Evolutionary conservation across 2,329 filamentous ascomycete species (phyloP), one percentile per base, ranked within the genome.

Genomic region (Colletotrichum lentis): DNA sequence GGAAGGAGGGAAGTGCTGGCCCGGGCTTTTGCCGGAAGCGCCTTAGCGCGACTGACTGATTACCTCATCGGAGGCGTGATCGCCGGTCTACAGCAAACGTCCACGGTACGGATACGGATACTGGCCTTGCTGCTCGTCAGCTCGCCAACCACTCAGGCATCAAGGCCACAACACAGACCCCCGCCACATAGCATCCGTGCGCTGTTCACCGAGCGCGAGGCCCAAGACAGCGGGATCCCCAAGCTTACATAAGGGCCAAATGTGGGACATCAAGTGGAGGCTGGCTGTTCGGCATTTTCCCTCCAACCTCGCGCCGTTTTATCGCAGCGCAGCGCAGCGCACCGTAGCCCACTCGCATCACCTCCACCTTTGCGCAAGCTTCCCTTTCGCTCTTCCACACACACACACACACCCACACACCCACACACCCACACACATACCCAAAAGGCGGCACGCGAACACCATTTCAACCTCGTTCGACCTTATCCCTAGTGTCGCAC

Each of bases 291-390:
- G 66, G 66, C 66, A 66, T 66, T 69, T 65, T 66, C 62, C 65
- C 39, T 61, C 62, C 66, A 69, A 61, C 66, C 66, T 69, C 66
- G 66, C 66, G 66, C 62, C 66, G 62, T 65, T 69, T 69, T 55
- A 69, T 66, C 62, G 66, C 56, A 69, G 43, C 62, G 66, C 56
- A 69, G 27, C 44, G 43, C 41, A 53, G 49, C 41, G 61, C 66
- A 68, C 54, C 47, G 53, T 62, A 65, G 46, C 62, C 66, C 66
- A 68, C 62, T 66, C 62, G 10, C 54, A 60, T 60, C 56, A 61
- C 66, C 66, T 69, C 66, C 66, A 69, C 66, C 66, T 69, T 66
- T 69, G 66, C 66, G 66, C 66, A 61, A 69, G 66, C 66, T 69
- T 44, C 31, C 55, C 66, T 69, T 60, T 41, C 18, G 37, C 66